Evolutionary conservation across 306 rosid species (phyloP).

Genomic region (Lathyrus oleraceus): DNA sequence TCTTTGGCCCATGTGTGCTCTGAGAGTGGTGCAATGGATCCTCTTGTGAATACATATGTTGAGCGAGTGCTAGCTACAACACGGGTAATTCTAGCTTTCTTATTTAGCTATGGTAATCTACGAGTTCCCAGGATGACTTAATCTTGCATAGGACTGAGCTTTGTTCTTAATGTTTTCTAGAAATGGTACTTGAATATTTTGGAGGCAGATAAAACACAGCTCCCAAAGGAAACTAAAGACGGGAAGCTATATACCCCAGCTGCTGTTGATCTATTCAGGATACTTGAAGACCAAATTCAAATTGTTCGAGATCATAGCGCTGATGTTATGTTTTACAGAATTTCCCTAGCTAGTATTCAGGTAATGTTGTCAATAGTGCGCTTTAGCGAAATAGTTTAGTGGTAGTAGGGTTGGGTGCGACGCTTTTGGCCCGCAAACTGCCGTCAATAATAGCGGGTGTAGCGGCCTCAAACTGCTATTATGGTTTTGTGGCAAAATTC

Average conservation of each 20-base stretch:
- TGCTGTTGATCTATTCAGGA: slow-evolving; percentile 93
- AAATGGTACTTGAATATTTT: slow-evolving; percentile 77
- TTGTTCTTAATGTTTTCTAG: too few species aligned
- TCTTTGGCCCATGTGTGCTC: slow-evolving; percentile 90
- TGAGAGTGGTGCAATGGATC: slow-evolving; percentile 97
- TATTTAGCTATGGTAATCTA: too few species aligned
- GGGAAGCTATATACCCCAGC: slow-evolving; percentile 95
- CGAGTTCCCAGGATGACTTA: too few species aligned
- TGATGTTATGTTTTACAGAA: slow-evolving; percentile 88
- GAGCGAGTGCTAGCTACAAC: slow-evolving; percentile 56
- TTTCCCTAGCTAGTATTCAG: slow-evolving; percentile 48
- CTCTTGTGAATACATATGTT: slow-evolving; percentile 88
- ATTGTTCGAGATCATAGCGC: slow-evolving; percentile 92
- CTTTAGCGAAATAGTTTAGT: too few species aligned
- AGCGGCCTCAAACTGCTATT: too few species aligned
- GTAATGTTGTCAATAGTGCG: too few species aligned
- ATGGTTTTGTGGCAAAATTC: too few species aligned
- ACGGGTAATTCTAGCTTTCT: too few species aligned
- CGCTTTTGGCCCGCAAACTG: too few species aligned
- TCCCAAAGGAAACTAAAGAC: slow-evolving; percentile 88
- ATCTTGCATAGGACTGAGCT: too few species aligned
- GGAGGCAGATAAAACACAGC: slow-evolving; percentile 91
- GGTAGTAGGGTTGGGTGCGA: too few species aligned
- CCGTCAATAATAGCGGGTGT: too few species aligned
- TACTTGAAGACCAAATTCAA: slow-evolving; percentile 95